Conservation (phyloP, 495 filamentous ascomycete genomes). For the Penicillium paradoxum region DNA sequence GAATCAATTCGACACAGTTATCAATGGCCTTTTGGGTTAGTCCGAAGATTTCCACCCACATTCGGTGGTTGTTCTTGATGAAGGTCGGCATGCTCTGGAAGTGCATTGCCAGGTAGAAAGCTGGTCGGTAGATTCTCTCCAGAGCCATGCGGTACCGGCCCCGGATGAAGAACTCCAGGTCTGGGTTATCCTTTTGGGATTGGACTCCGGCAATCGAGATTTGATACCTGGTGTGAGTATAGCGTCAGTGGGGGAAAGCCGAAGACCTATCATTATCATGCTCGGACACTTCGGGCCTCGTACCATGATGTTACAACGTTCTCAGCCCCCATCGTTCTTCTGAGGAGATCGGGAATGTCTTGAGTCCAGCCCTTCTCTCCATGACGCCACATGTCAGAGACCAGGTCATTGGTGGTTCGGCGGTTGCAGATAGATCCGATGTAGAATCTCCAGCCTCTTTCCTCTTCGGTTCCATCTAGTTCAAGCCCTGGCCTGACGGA, state of each 20-base stretch:
- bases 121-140: conserved; percentile 25
- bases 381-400: conserved; percentile 22
- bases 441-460: conserved; percentile 26
- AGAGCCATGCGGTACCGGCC: conserved; percentile 15
- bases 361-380: conserved; percentile 21
- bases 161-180: conserved; percentile 16
- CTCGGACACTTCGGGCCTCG: not conserved
- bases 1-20: conserved; percentile 19
- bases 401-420: conserved; percentile 24
- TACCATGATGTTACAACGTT: conserved; percentile 20
- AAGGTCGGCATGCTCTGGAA: conserved; percentile 16
- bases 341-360: conserved; percentile 13
- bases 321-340: conserved; percentile 11
- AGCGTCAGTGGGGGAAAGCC: not conserved
- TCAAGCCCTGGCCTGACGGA: not conserved
- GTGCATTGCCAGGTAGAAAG: conserved; percentile 25
- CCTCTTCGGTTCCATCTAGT: conserved; percentile 14
- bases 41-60: conserved; percentile 11
- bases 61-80: conserved; percentile 8
- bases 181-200: conserved; percentile 9
- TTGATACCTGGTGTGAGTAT: conserved; percentile 13
- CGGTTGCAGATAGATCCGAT: conserved; percentile 25
- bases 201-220: conserved; percentile 10
- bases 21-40: conserved; percentile 20
- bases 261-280: not conserved